Base-by-base conservation (phyloP, 2,329 filamentous ascomycete genomes). In the Penicillium sclerotiorum region DNA sequence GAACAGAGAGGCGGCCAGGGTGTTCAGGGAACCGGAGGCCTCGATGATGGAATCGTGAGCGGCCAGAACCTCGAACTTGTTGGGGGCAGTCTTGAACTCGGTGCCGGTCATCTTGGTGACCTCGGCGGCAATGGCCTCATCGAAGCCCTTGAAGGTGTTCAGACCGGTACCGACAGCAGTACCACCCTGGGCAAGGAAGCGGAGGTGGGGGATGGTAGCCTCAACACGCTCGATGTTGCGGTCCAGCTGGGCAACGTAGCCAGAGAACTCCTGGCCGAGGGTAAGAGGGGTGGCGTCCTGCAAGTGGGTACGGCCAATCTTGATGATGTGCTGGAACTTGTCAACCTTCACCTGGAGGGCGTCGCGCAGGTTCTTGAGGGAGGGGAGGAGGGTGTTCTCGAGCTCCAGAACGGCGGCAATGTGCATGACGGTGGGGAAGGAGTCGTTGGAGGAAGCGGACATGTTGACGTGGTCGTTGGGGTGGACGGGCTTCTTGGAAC, bases 391-490 rank as follows among this genome's bases (percentile, higher is more conserved):
- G 63, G 87, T 83, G 68, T 87, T 82, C 77, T 96, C 91, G 53
- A 96, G 82, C 74, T 97, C 94, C 53, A 97, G 83, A 41, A 97
- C 92, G 57, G 93, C 93, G 53, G 94, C 93, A 70, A 99, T 96
- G 81, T 97, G 94, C 94, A 99, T 99, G 71, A 96, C 94, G 60
- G 94, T 97, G 35, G 94, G 94, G 84, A 99, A 99, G 63, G 93
- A 96, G 73, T 99, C 94, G 80, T 99, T 99, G 67, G 94, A 97
- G 42, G 91, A 96, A 63, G 94, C 94, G 59, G 89, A 95, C 85
- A 95, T 95, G 84, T 99, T 99, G 75, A 99, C 94, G 74, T 99
- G 94, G 80, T 99, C 94, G 77, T 97, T 99, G 67, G 94, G 94
- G 79, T 99, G 94, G 58, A 99, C 94, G 22, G 94, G 94, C 81